Evolutionary conservation across 129 eudicot genomes (phyloP), one percentile per base, ranked within the genome.

Genomic region (Escallonia herrerae): DNA sequence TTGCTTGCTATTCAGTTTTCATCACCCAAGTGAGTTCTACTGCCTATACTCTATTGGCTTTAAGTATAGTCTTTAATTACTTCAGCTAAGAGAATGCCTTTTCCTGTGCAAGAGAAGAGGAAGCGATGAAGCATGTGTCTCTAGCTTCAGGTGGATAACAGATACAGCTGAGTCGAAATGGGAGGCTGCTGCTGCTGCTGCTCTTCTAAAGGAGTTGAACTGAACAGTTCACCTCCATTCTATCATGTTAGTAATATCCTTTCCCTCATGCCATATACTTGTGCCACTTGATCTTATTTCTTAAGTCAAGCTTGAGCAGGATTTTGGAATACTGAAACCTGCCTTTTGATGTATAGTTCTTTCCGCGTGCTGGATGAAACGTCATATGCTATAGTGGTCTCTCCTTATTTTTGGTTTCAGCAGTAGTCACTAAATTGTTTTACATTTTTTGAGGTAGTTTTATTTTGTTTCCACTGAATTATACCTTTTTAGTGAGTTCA

Each of bases 131-230:
- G 79, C 64, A 53, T 40, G 67, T 70, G 69, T 70, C 55, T 40
- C 56, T 64, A 77, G 69, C 76, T 66, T 78, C 86, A 15, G 74
- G 77, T 62, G 69, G 77, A 83, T 83, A 72, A 67, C 46, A 39
- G n/a, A 68, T n/a, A 67, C 53, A 64, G 44, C 45, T 77, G 70
- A 61, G 55, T 46, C 67, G 71, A 68, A 71, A 91, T 91, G 97
- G 97, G 97, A 76, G 94, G 93, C 69, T 89, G 96, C 70, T 87
- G 95, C 67, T 80, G 90, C 62, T 91, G 97, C 68, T 82, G 86
- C 48, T 77, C 87, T 65, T 81, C 94, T 44, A 81, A 73, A 63
- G 70, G 65, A 52, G 73, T 77, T 51, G 96, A 83, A 64, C 72
- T 77, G 66, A 72, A 58, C 69, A 69, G 72, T 61, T 71, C 86